Evolutionary conservation across 2,329 filamentous ascomycete genomes (phyloP).

Genomic region (Hyphodiscus sp.): DNA sequence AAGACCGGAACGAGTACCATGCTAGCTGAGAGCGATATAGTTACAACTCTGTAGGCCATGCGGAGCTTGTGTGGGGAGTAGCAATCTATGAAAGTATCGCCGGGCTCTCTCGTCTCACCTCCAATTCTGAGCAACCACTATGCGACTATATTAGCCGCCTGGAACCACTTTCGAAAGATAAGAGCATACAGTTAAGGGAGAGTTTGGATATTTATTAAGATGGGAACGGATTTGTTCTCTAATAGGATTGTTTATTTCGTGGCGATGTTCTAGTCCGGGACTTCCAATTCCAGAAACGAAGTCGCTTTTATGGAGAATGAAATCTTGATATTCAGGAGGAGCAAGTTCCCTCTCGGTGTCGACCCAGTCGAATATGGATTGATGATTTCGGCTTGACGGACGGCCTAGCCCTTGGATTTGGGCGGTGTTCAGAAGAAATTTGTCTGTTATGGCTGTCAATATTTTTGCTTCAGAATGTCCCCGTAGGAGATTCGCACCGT

Average conservation of each 20-base stretch:
- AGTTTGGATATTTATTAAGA: not conserved
- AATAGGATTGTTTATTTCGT: not conserved
- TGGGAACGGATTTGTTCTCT: constrained; percentile 1
- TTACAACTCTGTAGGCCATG: not conserved
- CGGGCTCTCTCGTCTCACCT: not conserved
- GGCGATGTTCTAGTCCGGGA: not conserved
- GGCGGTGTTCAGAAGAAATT: not conserved
- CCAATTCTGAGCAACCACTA: not conserved
- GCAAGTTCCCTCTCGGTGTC: constrained; percentile 1
- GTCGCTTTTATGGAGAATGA: constrained; percentile 4
- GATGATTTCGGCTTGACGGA: constrained; percentile 1
- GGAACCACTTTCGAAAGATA: not conserved
- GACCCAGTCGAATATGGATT: constrained; percentile 4
- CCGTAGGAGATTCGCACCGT: not conserved
- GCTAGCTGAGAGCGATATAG: not conserved
- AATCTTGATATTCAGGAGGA: constrained; percentile 2
- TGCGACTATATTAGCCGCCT: not conserved
- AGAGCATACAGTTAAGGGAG: not conserved
- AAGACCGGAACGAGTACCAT: not conserved
- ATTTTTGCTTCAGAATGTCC: not conserved
- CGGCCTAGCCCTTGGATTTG: not conserved
- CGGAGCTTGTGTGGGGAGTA: not conserved
- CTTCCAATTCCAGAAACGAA: constrained; percentile 2
- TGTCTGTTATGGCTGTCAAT: not conserved
- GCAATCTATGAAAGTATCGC: not conserved